Evolutionary conservation across 78 protist species (phyloP), one percentile per base, ranked within the genome.

Genomic region (Neovahlkampfia damariscottae): DNA sequence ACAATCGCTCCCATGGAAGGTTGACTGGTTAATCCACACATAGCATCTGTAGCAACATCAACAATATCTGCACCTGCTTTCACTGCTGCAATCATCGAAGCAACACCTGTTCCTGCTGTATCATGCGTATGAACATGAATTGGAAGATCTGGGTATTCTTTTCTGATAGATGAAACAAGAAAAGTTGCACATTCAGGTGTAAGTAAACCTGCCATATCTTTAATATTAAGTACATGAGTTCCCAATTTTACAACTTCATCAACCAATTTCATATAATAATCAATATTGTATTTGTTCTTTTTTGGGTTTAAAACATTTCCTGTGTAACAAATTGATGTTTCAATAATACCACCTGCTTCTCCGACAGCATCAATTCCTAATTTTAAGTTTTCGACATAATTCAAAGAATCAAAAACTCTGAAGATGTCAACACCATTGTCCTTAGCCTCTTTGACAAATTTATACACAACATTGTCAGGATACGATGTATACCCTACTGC

Each of bases 331-430:
- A 90, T 74, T 70, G 76, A 40, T 2, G 74, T 93, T 76, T 92
- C 94, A 67, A 79, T 80, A 3, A 92, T 75, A n/a, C 84, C 89
- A 2, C 93, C 93, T 0, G 90, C 90, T 19, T 58, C 80, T 35
- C 80, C 41, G 30, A 77, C 96, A 8, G 94, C 89, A 34, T 89
- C 90, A 31, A 89, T 78, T 58, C 90, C 88, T 8, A 86, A 73
- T 2, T 5, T 67, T 69, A 92, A 50, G 83, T 90, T 83, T 39
- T 40, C 79, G n/a, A 81, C 0, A 86, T 90, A 80, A 78, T 92
- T 92, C 84, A 92, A 79, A 69, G 88, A 86, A 76, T 92, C 96
- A 72, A 92, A 92, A 39, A 92, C 85, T n/a, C 96, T 90, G 88
- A 92, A 90, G 40, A 92, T 62, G 84, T 92, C 94, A 58, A 90